Evolutionary conservation across 2,329 filamentous ascomycete genomes (phyloP).

Genomic region (Orbilia javanica): DNA sequence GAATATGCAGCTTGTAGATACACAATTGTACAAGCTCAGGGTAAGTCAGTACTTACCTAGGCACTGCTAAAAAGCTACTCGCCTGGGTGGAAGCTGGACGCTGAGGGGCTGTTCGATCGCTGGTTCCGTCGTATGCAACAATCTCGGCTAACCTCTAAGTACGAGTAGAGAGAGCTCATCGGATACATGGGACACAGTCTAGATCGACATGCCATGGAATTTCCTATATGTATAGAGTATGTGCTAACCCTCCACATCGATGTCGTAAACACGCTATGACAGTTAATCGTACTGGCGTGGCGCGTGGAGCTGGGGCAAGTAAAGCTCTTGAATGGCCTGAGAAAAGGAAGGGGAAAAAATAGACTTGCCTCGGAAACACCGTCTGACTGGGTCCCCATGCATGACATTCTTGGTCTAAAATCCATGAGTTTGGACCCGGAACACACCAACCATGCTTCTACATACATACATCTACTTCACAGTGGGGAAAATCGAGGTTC

Average conservation of each 20-base stretch:
- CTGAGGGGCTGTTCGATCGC: conserved; percentile 39
- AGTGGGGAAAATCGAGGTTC: background rate
- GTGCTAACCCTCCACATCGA: conserved; percentile 11
- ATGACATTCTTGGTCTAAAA: conserved; percentile 56
- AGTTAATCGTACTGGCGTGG: conserved; percentile 22
- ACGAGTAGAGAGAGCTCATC: conserved; percentile 3
- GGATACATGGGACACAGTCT: conserved; percentile 9
- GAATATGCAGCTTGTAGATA: conserved; percentile 44
- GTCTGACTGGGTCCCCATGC: conserved; percentile 57
- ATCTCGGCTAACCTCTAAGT: conserved; percentile 34
- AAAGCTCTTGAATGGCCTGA: conserved; percentile 24
- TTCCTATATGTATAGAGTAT: background rate
- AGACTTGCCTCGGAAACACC: conserved; percentile 56
- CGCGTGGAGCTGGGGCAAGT: conserved; percentile 55
- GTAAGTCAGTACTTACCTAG: too few relatives aligned
- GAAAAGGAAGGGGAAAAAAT: conserved; percentile 33
- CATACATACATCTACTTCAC: background rate
- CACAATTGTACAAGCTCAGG: conserved; percentile 8
- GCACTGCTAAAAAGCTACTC: conserved; percentile 30
- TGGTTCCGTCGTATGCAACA: conserved; percentile 27
- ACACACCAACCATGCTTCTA: background rate
- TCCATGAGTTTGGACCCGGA: conserved; percentile 55
- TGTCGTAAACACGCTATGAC: conserved; percentile 17
- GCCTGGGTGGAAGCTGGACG: conserved; percentile 21
- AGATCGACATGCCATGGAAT: conserved; percentile 5